Evolutionary conservation across 2,329 filamentous ascomycete species (phyloP).

Genomic region (Aplosporella prunicola): DNA sequence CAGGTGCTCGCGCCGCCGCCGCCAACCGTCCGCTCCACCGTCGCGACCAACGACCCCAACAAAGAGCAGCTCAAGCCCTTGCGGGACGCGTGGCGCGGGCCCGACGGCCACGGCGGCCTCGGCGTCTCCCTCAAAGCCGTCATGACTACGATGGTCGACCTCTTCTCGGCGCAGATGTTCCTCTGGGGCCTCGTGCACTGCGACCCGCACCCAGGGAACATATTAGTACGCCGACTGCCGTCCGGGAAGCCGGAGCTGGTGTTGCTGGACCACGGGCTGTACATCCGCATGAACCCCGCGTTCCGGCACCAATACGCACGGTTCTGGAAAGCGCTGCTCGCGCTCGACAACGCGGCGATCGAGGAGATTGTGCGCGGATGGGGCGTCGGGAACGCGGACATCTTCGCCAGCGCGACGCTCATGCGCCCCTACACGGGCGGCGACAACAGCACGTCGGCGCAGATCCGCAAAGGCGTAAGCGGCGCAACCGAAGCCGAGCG

Average conservation of each 20-base stretch:
- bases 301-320: slow-evolving; percentile 79
- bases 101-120: slow-evolving; percentile 64
- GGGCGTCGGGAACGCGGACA: slow-evolving; percentile 81
- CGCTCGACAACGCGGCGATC: slow-evolving; percentile 82
- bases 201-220: slow-evolving; percentile 94
- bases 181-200: slow-evolving; percentile 93
- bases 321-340: slow-evolving; percentile 92
- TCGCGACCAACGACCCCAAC: slow-evolving; percentile 40
- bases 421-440: slow-evolving; percentile 87
- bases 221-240: slow-evolving; percentile 81
- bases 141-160: slow-evolving; percentile 92
- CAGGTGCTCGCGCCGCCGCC: slow-evolving; percentile 30
- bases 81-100: slow-evolving; percentile 68
- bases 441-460: slow-evolving; percentile 54
- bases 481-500: slow-evolving; percentile 48
- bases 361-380: slow-evolving; percentile 62
- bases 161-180: slow-evolving; percentile 98
- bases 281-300: slow-evolving; percentile 76
- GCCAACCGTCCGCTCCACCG: slow-evolving; percentile 11
- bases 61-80: slow-evolving; percentile 65
- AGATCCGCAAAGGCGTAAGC: slow-evolving; percentile 44
- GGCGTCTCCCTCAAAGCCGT: slow-evolving; percentile 76
- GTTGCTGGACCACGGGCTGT: slow-evolving; percentile 93
- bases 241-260: slow-evolving; percentile 81
- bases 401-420: slow-evolving; percentile 85